Percentiles rank a stretch among this genome's conserved stretches.
Evolutionary conservation across 306 rosid genomes (phyloP).

Genomic region (Abrus pulchellus): DNA sequence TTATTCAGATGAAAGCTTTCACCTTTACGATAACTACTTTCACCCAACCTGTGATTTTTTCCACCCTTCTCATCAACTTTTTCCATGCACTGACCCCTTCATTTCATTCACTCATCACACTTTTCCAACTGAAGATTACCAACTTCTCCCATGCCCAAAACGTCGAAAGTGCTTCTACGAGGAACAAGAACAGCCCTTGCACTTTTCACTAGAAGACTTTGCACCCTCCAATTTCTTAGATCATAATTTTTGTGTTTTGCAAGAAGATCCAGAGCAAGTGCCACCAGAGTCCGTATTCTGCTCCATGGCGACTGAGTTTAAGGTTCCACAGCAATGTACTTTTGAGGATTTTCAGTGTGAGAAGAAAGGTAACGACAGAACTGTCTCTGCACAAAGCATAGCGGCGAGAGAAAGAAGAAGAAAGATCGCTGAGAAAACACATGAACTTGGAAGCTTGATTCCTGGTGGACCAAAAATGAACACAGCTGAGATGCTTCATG

Average conservation of each 20-base stretch:
- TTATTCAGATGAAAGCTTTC: slow-evolving; percentile 42
- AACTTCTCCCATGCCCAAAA: slow-evolving; percentile 39
- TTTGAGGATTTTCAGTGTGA: background rate
- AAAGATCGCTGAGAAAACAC: slow-evolving; percentile 78
- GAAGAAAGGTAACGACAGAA: background rate
- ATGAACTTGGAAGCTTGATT: slow-evolving; percentile 77
- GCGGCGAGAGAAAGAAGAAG: slow-evolving; percentile 90
- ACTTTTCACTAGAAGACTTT: background rate
- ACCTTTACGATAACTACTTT: slow-evolving; percentile 28
- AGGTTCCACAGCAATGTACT: background rate
- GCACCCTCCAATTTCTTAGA: slow-evolving; percentile 31
- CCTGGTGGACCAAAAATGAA: slow-evolving; percentile 88
- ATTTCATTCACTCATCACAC: background rate
- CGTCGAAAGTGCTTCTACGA: slow-evolving; percentile 45
- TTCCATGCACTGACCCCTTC: slow-evolving; percentile 12
- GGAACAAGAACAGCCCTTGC: background rate
- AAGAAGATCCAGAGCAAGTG: background rate
- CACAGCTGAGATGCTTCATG: slow-evolving; percentile 86
- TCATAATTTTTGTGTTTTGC: background rate
- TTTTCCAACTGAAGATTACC: background rate
- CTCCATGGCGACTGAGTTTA: slow-evolving; percentile 13
- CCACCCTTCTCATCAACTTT: slow-evolving; percentile 19
- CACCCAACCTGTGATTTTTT: slow-evolving; percentile 1
- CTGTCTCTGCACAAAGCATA: slow-evolving; percentile 68
- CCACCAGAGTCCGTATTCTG: background rate